Conservation (phyloP, 306 rosid species). For the Cucurbita maxima region DNA sequence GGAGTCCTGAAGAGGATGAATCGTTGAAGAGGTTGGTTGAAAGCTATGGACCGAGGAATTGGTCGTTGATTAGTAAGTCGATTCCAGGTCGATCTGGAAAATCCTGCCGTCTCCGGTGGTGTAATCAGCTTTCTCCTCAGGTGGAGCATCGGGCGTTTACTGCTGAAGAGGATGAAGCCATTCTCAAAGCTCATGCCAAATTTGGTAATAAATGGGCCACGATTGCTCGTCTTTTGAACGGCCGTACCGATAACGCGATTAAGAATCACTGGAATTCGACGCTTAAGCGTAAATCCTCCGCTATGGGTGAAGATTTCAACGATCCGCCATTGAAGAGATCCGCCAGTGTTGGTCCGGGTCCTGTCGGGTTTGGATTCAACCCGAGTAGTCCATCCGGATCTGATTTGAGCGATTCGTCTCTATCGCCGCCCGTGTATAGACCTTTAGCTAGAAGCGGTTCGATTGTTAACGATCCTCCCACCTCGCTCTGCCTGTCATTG, state of each 20-base stretch:
- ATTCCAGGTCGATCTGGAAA: slow-evolving; percentile 79
- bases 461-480: slow-evolving; percentile 37
- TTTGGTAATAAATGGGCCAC: slow-evolving; percentile 89
- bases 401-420: slow-evolving; percentile 58
- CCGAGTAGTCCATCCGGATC: slow-evolving; percentile 68
- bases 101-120: slow-evolving; percentile 84
- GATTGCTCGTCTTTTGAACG: slow-evolving; percentile 56
- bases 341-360: slow-evolving; percentile 40
- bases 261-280: slow-evolving; percentile 92
- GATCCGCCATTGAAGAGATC: slow-evolving; percentile 50
- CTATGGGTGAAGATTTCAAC: slow-evolving; percentile 19
- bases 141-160: slow-evolving; percentile 65
- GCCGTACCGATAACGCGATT: slow-evolving; percentile 83
- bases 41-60: slow-evolving; percentile 47
- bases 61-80: slow-evolving; percentile 75
- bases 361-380: slow-evolving; percentile 18
- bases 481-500: slow-evolving; percentile 49
- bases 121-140: slow-evolving; percentile 82
- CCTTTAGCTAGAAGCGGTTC: slow-evolving; percentile 11
- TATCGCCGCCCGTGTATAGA: slow-evolving; percentile 18
- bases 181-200: slow-evolving; percentile 45
- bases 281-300: slow-evolving; percentile 62
- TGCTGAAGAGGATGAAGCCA: slow-evolving; percentile 51
- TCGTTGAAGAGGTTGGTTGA: slow-evolving; percentile 44
- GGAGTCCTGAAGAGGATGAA: slow-evolving; percentile 85